phyloP scores from a whole-genome alignment of 805 yeast genomes.

The Pichia rugopelliculosa region DNA sequence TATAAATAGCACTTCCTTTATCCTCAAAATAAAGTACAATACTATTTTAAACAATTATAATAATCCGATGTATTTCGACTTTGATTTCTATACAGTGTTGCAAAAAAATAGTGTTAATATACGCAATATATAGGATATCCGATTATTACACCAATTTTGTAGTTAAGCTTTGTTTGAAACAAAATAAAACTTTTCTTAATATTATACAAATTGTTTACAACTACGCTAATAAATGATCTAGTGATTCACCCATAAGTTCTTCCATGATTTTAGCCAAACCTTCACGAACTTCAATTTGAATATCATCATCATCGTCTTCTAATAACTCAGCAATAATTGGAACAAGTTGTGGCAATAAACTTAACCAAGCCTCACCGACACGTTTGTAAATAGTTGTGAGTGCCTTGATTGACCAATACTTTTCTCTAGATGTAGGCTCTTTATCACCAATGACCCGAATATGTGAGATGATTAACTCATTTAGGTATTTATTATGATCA shows the following conservation, averaged over 20 bases:
- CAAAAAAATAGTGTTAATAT: too few species aligned
- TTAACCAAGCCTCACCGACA: conserved; percentile 92
- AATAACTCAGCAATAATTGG: conserved; percentile 92
- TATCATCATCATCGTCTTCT: conserved; percentile 93
- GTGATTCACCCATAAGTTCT: conserved; percentile 87
- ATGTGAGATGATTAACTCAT: conserved; percentile 53
- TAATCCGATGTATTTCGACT: too few species aligned
- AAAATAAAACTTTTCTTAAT: background rate
- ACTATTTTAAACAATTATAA: too few species aligned
- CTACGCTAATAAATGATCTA: conserved; percentile 45
- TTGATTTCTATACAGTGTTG: too few species aligned
- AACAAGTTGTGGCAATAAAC: conserved; percentile 85
- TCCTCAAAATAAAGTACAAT: too few species aligned
- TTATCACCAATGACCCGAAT: conserved; percentile 46
- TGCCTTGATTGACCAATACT: conserved; percentile 73
- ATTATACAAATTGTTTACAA: background rate
- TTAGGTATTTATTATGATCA: conserved; percentile 62
- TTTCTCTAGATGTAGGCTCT: conserved; percentile 47
- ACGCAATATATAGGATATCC: too few species aligned
- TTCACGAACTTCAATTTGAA: conserved; percentile 83
- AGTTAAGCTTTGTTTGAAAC: background rate
- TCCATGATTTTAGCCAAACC: conserved; percentile 90
- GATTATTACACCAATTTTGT: too few species aligned
- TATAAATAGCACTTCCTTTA: too few species aligned
- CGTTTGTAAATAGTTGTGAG: conserved; percentile 78